A percentile compares a stretch with the other conserved stretches of the same genome.
Evolutionary conservation across 352 stramenopile species (phyloP).

Genomic region (Phytophthora palmivora): DNA sequence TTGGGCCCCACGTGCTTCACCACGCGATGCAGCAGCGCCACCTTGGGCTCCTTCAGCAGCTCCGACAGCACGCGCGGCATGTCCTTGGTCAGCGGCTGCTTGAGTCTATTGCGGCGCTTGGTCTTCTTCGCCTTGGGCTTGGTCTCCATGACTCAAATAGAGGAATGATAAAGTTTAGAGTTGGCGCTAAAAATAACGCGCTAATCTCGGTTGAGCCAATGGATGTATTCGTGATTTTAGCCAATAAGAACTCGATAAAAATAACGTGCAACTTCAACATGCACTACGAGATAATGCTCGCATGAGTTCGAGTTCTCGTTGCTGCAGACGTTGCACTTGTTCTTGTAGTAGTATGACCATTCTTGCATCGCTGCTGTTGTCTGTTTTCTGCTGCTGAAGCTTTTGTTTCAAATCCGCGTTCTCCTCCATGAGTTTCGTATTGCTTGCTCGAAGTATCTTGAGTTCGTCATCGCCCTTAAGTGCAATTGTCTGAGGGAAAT

Average conservation of each 20-base stretch:
- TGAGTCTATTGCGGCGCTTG: conserved; percentile 42
- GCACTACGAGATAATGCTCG: conserved; percentile 7
- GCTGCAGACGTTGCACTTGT: conserved; percentile 25
- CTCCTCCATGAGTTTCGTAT: conserved; percentile 12
- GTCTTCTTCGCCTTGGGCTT: too few species aligned
- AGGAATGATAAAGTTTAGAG: too few species aligned
- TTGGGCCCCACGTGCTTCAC: conserved; percentile 72
- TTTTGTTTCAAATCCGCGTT: conserved; percentile 9
- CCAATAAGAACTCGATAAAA: background rate
- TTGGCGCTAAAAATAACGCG: conserved; percentile 14
- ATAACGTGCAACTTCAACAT: conserved; percentile 1
- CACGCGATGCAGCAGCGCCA: conserved; percentile 74
- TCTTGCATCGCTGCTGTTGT: too few species aligned
- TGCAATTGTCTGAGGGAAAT: too few species aligned
- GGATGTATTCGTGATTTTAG: conserved; percentile 3
- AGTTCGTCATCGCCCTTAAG: background rate
- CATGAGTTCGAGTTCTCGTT: conserved; percentile 23
- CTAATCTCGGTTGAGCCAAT: conserved; percentile 7
- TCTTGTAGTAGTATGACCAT: conserved; percentile 22
- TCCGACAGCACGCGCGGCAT: conserved; percentile 66
- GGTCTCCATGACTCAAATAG: too few species aligned
- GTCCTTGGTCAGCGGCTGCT: conserved; percentile 56
- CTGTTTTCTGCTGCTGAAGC: background rate
- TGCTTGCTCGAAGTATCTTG: conserved; percentile 4
- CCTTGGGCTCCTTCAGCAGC: conserved; percentile 71